A percentile compares a stretch with the other conserved stretches of the same genome.
These are phyloP conservation scores for Sanghuangporus sanghuang DNA, from an alignment of 1,284 basidiomycete species.

Conservation along the genomic window DNA sequence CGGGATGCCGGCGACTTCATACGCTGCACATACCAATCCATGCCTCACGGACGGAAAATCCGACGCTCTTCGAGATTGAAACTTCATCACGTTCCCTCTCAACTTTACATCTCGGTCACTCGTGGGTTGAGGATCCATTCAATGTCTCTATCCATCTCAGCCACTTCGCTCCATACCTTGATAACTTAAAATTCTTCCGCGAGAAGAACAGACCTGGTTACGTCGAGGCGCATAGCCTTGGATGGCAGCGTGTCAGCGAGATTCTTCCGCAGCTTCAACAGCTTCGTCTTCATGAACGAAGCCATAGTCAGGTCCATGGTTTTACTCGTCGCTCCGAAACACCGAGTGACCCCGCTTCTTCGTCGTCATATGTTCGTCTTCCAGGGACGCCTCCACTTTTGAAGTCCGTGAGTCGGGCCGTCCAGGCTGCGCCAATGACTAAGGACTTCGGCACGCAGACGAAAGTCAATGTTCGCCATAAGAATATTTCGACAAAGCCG, in stretches of 20 bases:
- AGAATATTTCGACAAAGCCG: slow-evolving; percentile 22
- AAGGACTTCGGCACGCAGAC: slow-evolving; percentile 44
- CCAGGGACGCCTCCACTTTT: slow-evolving; percentile 44
- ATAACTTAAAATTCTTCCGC: slow-evolving; percentile 66
- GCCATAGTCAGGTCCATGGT: slow-evolving; percentile 19
- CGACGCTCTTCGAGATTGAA: slow-evolving; percentile 38
- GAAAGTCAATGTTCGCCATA: slow-evolving; percentile 27
- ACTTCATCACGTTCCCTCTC: slow-evolving; percentile 58
- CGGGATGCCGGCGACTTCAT: slow-evolving; percentile 53
- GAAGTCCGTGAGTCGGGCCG: slow-evolving; percentile 36
- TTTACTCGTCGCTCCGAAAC: slow-evolving; percentile 23
- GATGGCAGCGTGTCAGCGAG: slow-evolving; percentile 64
- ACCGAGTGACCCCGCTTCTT: slow-evolving; percentile 19
- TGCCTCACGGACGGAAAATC: slow-evolving; percentile 41
- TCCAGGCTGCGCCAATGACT: slow-evolving; percentile 42
- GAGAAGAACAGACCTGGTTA: slow-evolving; percentile 67
- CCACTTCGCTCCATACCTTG: slow-evolving; percentile 65
- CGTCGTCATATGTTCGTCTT: slow-evolving; percentile 43
- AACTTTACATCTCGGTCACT: slow-evolving; percentile 67
- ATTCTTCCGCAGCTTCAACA: slow-evolving; percentile 64
- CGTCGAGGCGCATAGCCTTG: slow-evolving; percentile 47
- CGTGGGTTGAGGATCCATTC: slow-evolving; percentile 61
- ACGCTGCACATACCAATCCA: slow-evolving; percentile 61
- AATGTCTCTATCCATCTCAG: slow-evolving; percentile 65
- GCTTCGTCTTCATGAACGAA: slow-evolving; percentile 54